Conservation (phyloP, 805 yeast species). For the Teunomyces pallodes region DNA sequence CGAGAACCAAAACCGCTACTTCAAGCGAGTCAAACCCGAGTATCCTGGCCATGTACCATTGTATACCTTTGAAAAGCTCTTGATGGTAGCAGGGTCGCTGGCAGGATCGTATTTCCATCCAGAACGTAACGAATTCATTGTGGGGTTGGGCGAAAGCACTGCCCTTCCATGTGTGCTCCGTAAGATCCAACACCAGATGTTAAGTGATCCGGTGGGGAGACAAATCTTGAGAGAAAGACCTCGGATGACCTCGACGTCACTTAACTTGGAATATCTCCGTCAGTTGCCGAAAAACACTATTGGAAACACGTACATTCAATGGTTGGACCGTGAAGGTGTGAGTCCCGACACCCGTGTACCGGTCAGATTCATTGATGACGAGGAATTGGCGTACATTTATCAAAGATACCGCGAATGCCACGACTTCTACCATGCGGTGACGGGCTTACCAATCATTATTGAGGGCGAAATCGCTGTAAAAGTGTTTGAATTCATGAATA, state of each 20-base stretch:
- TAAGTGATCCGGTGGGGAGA: slow-evolving; percentile 72
- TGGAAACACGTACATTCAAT: slow-evolving; percentile 74
- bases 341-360: slow-evolving; percentile 92
- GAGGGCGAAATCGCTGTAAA: slow-evolving; percentile 98
- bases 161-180: slow-evolving; percentile 69
- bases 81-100: slow-evolving; percentile 71
- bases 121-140: slow-evolving; percentile 70
- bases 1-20: slow-evolving; percentile 25
- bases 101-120: slow-evolving; percentile 77
- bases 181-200: slow-evolving; percentile 67
- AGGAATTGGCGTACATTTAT: slow-evolving; percentile 87
- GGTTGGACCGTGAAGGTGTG: slow-evolving; percentile 85
- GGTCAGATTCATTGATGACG: slow-evolving; percentile 84
- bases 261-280: slow-evolving; percentile 61
- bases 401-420: slow-evolving; percentile 95
- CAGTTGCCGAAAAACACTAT: slow-evolving; percentile 64
- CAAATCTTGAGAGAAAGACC: slow-evolving; percentile 77
- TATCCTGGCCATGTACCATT: slow-evolving; percentile 83
- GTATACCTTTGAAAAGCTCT: slow-evolving; percentile 54
- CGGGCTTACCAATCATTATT: slow-evolving; percentile 83
- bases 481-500: slow-evolving; percentile 85
- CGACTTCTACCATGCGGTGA: slow-evolving; percentile 91
- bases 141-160: slow-evolving; percentile 86
- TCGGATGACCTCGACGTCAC: slow-evolving; percentile 68
- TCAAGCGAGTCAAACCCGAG: slow-evolving; percentile 41